Conservation (phyloP, 768 basidiomycete species). For the Mycena amicta region DNA sequence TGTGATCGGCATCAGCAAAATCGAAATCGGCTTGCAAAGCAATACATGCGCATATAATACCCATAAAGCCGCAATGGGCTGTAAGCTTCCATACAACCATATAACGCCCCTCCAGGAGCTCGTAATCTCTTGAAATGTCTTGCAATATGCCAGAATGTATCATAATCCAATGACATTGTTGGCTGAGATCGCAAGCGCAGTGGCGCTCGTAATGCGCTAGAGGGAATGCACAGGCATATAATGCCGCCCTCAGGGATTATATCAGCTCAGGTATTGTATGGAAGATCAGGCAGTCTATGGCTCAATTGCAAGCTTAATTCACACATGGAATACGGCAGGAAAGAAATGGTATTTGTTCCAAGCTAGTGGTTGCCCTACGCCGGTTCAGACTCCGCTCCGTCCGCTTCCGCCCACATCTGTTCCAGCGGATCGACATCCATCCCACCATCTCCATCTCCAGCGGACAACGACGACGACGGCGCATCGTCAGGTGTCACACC, state of each 20-base stretch:
- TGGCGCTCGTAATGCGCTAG: neutral
- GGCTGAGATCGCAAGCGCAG: neutral
- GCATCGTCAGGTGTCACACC: neutral
- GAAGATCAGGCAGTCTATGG: too few species aligned
- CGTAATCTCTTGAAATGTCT: neutral
- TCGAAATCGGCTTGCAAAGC: neutral
- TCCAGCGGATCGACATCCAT: too few species aligned
- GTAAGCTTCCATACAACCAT: neutral
- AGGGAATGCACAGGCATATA: neutral
- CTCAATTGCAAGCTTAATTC: too few species aligned
- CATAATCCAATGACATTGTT: neutral
- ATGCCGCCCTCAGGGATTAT: neutral
- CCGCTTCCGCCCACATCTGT: neutral
- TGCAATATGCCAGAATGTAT: neutral
- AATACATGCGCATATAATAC: neutral
- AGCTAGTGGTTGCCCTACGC: too few species aligned
- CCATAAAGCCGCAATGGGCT: neutral
- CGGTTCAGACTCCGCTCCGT: neutral
- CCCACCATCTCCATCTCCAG: too few species aligned
- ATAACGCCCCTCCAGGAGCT: neutral
- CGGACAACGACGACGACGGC: neutral
- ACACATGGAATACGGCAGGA: too few species aligned
- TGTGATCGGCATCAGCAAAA: conserved; percentile 12
- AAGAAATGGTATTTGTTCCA: neutral
- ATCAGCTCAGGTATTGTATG: neutral